phyloP scores from a whole-genome alignment of 2,329 filamentous ascomycete genomes.

The Fusarium sp. region DNA sequence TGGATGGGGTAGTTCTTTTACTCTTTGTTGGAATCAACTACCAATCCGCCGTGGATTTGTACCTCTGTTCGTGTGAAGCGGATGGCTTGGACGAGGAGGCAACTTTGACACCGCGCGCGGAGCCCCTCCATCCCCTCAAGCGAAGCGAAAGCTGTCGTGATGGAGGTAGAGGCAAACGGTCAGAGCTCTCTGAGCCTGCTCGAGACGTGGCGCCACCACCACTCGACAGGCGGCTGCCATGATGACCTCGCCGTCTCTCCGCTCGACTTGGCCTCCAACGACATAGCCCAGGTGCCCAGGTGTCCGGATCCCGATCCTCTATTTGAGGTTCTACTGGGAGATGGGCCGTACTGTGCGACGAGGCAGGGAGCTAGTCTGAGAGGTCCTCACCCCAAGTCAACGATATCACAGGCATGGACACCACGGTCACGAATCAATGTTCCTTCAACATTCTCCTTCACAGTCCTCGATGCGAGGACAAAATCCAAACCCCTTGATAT shows the following conservation, averaged over 20 bases:
- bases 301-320: slow-evolving; percentile 37
- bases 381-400: not conserved
- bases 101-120: slow-evolving; percentile 36
- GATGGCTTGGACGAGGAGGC: slow-evolving; percentile 37
- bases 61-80: slow-evolving; percentile 24
- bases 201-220: slow-evolving; percentile 39
- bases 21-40: not conserved
- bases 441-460: slow-evolving; percentile 28
- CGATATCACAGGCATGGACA: not conserved
- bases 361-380: not conserved
- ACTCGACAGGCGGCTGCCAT: slow-evolving; percentile 36
- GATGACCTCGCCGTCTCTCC: slow-evolving; percentile 37
- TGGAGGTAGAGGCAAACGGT: slow-evolving; percentile 43
- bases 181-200: slow-evolving; percentile 42
- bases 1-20: not conserved
- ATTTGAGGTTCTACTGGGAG: slow-evolving; percentile 37
- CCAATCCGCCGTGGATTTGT: slow-evolving; percentile 6
- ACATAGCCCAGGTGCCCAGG: slow-evolving; percentile 39
- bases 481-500: slow-evolving; percentile 27
- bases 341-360: slow-evolving; percentile 9
- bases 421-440: slow-evolving; percentile 4
- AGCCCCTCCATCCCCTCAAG: slow-evolving; percentile 33
- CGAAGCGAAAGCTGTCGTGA: slow-evolving; percentile 43
- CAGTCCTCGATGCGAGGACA: slow-evolving; percentile 5
- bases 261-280: slow-evolving; percentile 30